A percentile compares a stretch with the other conserved stretches of the same genome.
These are phyloP conservation scores for Neofusicoccum sp. DNA, from an alignment of 2,329 filamentous ascomycete genomes.

Conservation along the genomic window DNA sequence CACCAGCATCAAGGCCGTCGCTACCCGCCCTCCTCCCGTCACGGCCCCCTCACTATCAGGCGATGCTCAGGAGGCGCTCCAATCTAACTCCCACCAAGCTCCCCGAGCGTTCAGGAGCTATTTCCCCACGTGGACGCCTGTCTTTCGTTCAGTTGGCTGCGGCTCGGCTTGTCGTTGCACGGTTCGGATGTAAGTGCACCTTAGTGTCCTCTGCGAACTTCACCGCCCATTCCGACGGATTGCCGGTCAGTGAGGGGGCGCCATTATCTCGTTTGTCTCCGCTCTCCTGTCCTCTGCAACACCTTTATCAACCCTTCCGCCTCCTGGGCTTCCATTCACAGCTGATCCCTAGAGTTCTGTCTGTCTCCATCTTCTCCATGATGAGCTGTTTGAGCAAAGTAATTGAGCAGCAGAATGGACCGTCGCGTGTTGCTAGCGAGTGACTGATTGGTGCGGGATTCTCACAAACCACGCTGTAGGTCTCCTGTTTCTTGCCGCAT, in stretches of 20 bases:
- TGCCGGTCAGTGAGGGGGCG: slow-evolving; percentile 5
- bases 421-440: no score
- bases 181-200: slow-evolving; percentile 9
- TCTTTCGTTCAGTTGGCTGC: neutral
- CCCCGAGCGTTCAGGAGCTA: no score
- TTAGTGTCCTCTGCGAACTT: neutral
- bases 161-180: neutral
- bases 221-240: neutral
- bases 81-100: neutral
- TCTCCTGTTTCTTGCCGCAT: no score
- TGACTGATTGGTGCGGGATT: no score
- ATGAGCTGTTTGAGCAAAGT: no score
- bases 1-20: slow-evolving; percentile 2
- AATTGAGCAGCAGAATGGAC: no score
- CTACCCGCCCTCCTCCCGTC: neutral
- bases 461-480: no score
- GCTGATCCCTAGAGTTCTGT: no score
- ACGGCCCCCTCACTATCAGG: neutral
- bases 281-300: neutral
- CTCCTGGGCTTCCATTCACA: no score
- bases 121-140: neutral
- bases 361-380: no score
- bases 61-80: neutral
- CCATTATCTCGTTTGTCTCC: slow-evolving; percentile 6
- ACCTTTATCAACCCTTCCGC: no score